Evolutionary conservation across 257 asterid species (phyloP), one percentile per base, ranked within the genome.

Genomic region (Prunella vulgaris): DNA sequence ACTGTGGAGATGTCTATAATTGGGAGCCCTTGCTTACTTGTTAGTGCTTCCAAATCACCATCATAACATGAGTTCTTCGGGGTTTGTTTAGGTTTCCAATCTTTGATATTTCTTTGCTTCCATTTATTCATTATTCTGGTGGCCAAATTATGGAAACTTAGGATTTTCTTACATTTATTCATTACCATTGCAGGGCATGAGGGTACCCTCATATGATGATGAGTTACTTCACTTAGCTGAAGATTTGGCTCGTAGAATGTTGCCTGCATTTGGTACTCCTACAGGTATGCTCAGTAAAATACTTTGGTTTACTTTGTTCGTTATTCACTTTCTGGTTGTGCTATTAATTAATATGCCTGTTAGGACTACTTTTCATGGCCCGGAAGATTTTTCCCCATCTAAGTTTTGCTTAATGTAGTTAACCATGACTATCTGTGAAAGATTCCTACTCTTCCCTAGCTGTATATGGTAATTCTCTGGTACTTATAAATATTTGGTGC

Each of bases 251-350:
- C 84, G 90, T 66, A 89, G 99, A 76, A 82, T 94, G 89, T 80
- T 94, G 76, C 96, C 99, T 76, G 97, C 99, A 38, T 94, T 94
- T 80, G 99, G 91, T 81, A 94, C 99, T 74, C 99, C 99, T 53
- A 88, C 99, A 80, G 97, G 99, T 94, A 82, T 54, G 65, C 25
- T 68, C 71, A 62, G 60, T 60, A 61, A 42, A n/a, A 64, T 59
- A 8, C 10, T 72, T 37, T 10, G 17, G 49, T 2, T 42, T 5
- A 46, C 42, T 32, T 20, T 44, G 35, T 59, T 54, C 24, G 2
- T 44, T 44, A 2, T 28, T 15, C 28, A 22, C 18, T 60, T 62
- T 37, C 27, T 20, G 35, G 60, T 52, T 35, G 37, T 46, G 13
- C 69, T 48, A 7, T 44, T 49, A 18, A 61, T 62, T 2, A 15